Evolutionary conservation across 148 eudicot genomes (phyloP).

Genomic region (Oxyria digyna): DNA sequence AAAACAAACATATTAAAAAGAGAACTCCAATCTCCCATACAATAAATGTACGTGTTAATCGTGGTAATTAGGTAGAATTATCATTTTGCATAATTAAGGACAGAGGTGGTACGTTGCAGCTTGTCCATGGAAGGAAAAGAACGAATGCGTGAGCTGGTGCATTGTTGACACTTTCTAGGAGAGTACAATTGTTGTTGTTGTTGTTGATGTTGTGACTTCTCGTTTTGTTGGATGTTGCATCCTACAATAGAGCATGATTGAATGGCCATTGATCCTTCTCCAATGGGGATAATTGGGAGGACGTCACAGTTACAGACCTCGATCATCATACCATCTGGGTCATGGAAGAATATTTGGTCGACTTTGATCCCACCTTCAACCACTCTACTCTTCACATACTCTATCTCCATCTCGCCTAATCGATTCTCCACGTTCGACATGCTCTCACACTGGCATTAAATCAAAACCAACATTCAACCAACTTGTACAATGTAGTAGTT

Average conservation of each 20-base stretch:
- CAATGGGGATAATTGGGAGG: constrained; percentile 34
- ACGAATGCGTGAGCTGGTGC: neutral
- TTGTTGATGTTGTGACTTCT: neutral
- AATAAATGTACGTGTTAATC: neutral
- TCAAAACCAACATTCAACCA: too few relatives aligned
- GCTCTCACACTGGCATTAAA: constrained; percentile 27
- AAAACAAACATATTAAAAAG: neutral
- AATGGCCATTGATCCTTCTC: neutral
- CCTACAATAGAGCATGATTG: neutral
- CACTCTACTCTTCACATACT: constrained; percentile 20
- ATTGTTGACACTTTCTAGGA: neutral
- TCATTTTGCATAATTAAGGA: neutral
- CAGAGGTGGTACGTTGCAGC: neutral
- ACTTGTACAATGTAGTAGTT: neutral
- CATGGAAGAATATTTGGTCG: constrained; percentile 50
- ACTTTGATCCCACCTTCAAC: constrained; percentile 33
- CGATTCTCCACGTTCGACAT: constrained; percentile 23
- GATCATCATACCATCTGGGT: constrained; percentile 45
- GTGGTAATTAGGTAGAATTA: neutral
- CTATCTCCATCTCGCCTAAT: constrained; percentile 29
- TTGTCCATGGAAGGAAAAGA: neutral
- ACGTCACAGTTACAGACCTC: constrained; percentile 44
- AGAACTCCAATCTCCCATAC: neutral
- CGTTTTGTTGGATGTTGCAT: neutral
- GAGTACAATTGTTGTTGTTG: too few relatives aligned